These are phyloP conservation scores for Flagelloscypha sp. DNA, from an alignment of 768 basidiomycete species.

Conservation along the genomic window DNA sequence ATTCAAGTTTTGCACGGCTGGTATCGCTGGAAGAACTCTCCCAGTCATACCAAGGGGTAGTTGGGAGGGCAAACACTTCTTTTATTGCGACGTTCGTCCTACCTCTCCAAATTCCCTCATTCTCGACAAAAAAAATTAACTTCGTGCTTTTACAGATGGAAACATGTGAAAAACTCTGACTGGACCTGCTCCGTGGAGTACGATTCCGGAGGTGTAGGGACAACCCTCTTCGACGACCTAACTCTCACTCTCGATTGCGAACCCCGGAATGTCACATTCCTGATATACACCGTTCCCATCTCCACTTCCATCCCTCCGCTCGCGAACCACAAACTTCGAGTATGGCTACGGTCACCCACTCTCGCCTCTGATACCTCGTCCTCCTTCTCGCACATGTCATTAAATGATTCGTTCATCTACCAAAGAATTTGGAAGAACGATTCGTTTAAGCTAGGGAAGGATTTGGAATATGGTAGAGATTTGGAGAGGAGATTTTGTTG, in stretches of 20 bases:
- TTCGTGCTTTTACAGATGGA: constrained; percentile 35
- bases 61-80: constrained; percentile 49
- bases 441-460: constrained; percentile 49
- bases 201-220: constrained; percentile 55
- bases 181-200: constrained; percentile 58
- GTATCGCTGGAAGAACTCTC: constrained; percentile 33
- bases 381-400: constrained; percentile 24
- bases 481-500: not conserved
- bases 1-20: constrained; percentile 48
- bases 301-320: constrained; percentile 45
- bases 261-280: constrained; percentile 43
- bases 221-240: constrained; percentile 43
- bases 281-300: constrained; percentile 54
- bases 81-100: constrained; percentile 43
- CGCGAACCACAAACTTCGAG: constrained; percentile 53
- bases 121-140: not conserved
- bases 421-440: constrained; percentile 63
- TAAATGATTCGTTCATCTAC: constrained; percentile 45
- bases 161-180: constrained; percentile 28
- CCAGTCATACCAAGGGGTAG: constrained; percentile 45
- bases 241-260: constrained; percentile 47
- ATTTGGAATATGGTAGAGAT: constrained; percentile 39
- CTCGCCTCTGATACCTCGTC: constrained; percentile 18
- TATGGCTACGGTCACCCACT: constrained; percentile 51
- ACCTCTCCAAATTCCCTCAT: not conserved